Conservation (phyloP, 2,329 filamentous ascomycete genomes). For the Arthroderma uncinatum region DNA sequence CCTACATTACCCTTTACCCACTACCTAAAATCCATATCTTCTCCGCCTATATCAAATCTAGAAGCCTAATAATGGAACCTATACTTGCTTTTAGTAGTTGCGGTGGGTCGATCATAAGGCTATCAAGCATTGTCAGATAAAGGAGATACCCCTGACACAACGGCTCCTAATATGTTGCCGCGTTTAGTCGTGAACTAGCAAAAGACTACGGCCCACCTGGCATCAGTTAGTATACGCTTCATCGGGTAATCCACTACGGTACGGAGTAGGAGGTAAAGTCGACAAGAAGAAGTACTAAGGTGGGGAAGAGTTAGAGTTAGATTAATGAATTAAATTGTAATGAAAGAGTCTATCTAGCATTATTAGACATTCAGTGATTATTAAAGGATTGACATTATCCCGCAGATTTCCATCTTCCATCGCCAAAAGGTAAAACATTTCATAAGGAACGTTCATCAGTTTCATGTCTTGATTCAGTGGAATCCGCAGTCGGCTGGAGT, state of each 20-base stretch:
- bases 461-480: neutral
- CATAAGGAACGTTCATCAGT: neutral
- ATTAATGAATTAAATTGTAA: neutral
- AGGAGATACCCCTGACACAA: neutral
- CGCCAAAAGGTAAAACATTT: neutral
- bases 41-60: neutral
- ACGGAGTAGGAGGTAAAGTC: neutral
- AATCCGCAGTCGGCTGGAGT: neutral
- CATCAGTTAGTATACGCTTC: neutral
- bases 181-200: too few relatives aligned
- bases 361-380: neutral
- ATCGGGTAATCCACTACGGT: too few relatives aligned
- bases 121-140: neutral
- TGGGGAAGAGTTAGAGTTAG: neutral
- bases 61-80: neutral
- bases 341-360: neutral
- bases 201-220: neutral
- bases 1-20: too few relatives aligned
- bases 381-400: neutral
- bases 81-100: neutral
- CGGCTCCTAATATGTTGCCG: neutral
- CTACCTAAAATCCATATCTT: neutral
- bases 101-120: neutral
- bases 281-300: neutral
- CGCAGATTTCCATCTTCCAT: neutral